A percentile compares a stretch with the other conserved stretches of the same genome.
Evolutionary conservation across 2,329 filamentous ascomycete genomes (phyloP).

Genomic region (Colletotrichum brevisporum): DNA sequence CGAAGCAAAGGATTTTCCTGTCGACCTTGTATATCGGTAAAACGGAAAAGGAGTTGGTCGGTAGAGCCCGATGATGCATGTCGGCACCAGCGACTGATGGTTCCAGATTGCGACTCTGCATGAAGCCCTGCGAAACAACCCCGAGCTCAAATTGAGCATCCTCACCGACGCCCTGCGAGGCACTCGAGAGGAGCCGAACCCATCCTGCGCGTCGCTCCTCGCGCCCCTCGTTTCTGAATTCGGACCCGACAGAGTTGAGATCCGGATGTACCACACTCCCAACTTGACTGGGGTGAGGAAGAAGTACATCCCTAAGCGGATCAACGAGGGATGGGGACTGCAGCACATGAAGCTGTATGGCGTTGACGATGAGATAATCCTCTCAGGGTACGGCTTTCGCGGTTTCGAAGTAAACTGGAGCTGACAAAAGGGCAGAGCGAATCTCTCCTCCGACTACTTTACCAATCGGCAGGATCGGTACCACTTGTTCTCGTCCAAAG

Average conservation of each 20-base stretch:
- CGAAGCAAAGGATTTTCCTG: conserved; percentile 85
- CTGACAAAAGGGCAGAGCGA: conserved; percentile 68
- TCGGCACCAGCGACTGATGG: background rate
- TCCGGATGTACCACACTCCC: conserved; percentile 98
- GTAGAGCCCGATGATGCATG: conserved; percentile 34
- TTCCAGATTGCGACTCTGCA: conserved; percentile 80
- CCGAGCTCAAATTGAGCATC: conserved; percentile 85
- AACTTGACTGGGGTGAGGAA: conserved; percentile 92
- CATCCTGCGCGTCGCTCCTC: conserved; percentile 90
- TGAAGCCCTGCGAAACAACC: conserved; percentile 80
- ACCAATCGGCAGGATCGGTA: conserved; percentile 96
- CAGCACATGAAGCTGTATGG: conserved; percentile 99
- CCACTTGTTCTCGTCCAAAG: conserved; percentile 86
- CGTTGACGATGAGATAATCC: conserved; percentile 93
- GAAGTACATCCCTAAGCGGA: conserved; percentile 84
- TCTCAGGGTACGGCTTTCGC: conserved; percentile 77
- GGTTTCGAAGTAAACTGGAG: too few species aligned
- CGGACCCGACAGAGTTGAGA: conserved; percentile 85
- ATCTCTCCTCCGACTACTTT: conserved; percentile 94
- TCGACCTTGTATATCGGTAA: conserved; percentile 98
- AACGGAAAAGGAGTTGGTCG: conserved; percentile 86
- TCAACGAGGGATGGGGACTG: conserved; percentile 98
- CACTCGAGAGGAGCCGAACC: conserved; percentile 87
- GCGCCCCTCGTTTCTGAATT: conserved; percentile 88
- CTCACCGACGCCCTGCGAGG: conserved; percentile 92